Evolutionary conservation across 148 eudicot species (phyloP).

Genomic region (Arbutus unedo): DNA sequence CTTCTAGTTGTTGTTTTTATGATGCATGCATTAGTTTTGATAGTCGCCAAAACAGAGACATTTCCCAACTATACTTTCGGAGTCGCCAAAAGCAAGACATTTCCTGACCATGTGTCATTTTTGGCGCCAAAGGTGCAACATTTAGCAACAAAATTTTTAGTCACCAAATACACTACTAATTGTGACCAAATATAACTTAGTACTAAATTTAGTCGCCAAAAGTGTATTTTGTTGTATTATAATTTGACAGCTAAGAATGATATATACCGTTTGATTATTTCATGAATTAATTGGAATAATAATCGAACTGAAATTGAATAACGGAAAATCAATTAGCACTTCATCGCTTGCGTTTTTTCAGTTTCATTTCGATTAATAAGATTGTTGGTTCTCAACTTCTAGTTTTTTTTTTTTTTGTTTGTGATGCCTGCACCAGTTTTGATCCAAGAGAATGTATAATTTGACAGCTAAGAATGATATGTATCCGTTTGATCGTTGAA

Average conservation of each 20-base stretch:
- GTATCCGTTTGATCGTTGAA: not conserved
- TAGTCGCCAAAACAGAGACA: too few relatives aligned
- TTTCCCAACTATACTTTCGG: too few relatives aligned
- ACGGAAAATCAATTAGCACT: too few relatives aligned
- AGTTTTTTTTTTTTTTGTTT: not conserved
- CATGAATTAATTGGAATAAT: too few relatives aligned
- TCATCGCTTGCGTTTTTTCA: too few relatives aligned
- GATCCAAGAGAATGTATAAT: not conserved
- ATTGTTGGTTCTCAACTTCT: not conserved
- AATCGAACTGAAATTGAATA: too few relatives aligned
- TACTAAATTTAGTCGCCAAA: too few relatives aligned
- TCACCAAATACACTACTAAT: too few relatives aligned
- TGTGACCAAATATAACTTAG: too few relatives aligned
- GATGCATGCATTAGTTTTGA: not conserved
- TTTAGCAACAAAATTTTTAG: too few relatives aligned
- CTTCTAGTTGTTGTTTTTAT: not conserved
- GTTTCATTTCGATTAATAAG: not conserved
- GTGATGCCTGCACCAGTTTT: not conserved
- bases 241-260: not conserved
- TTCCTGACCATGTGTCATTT: too few relatives aligned
- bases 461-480: not conserved
- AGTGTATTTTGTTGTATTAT: not conserved
- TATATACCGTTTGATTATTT: not conserved
- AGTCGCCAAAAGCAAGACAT: not conserved
- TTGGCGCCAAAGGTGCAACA: too few relatives aligned